Evolutionary conservation across 176 grass and related monocot species (phyloP).

Genomic region (Paspalum vaginatum): DNA sequence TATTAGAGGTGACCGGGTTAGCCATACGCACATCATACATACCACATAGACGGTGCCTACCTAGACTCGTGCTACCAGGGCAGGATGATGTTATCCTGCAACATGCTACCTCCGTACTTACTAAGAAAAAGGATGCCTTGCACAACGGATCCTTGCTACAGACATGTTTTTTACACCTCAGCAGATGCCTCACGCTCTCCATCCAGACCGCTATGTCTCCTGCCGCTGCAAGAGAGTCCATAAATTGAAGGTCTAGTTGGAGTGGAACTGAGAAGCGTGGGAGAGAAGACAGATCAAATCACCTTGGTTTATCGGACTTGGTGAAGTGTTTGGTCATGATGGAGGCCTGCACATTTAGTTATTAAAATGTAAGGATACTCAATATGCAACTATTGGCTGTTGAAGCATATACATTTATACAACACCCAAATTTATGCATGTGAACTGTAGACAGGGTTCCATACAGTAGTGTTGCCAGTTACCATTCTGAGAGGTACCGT

Average conservation of each 20-base stretch:
- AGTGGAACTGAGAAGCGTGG: neutral
- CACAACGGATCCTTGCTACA: conserved; percentile 15
- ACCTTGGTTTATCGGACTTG: conserved; percentile 94
- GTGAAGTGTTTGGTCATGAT: conserved; percentile 96
- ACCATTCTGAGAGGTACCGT: conserved; percentile 18
- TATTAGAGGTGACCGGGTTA: conserved; percentile 23
- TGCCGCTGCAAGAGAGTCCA: neutral
- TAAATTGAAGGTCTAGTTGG: neutral
- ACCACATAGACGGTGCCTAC: conserved; percentile 22
- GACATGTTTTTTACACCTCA: conserved; percentile 29
- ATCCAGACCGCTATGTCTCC: conserved; percentile 56
- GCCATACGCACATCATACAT: conserved; percentile 34
- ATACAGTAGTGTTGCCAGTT: conserved; percentile 18
- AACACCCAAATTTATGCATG: neutral
- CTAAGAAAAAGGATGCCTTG: conserved; percentile 14
- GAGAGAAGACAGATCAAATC: conserved; percentile 33
- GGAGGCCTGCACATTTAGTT: conserved; percentile 77
- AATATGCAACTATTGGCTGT: neutral
- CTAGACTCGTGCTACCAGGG: conserved; percentile 15
- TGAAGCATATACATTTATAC: neutral
- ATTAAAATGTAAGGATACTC: conserved; percentile 34
- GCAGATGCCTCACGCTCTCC: conserved; percentile 30
- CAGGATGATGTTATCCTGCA: conserved; percentile 30
- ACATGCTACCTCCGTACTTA: conserved; percentile 11
- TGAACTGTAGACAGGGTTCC: conserved; percentile 23